phyloP scores from a whole-genome alignment of 805 yeast species.

The Hanseniaspora lachancei region DNA sequence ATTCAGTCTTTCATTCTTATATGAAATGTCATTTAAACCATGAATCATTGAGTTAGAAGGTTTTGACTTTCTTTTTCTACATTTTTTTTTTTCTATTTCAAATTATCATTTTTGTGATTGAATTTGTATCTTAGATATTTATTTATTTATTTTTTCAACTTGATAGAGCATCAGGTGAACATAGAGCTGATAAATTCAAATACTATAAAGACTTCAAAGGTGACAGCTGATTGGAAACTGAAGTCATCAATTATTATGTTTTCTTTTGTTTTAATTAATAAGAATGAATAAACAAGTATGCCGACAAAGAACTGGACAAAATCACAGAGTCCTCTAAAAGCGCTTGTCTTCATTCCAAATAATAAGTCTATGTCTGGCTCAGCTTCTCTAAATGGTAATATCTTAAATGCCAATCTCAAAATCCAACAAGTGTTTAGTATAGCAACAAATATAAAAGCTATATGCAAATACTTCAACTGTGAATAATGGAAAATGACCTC shows the following conservation, averaged over 20 bases:
- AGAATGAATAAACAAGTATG: background rate
- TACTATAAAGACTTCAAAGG: background rate
- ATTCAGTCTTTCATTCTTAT: too few species aligned
- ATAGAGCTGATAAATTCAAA: background rate
- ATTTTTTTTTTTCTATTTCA: background rate
- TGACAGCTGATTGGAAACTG: background rate
- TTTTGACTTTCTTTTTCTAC: too few species aligned
- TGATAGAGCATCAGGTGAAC: background rate
- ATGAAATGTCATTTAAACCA: too few species aligned
- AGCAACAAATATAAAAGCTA: constrained; percentile 6
- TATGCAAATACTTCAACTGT: constrained; percentile 15
- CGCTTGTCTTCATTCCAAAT: background rate
- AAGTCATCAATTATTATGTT: background rate
- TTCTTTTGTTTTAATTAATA: background rate
- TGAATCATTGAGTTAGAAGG: too few species aligned
- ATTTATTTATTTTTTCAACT: background rate
- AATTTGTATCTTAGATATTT: background rate
- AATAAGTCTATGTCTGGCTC: background rate
- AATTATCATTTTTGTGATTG: background rate
- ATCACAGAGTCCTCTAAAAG: background rate
- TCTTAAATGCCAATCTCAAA: background rate
- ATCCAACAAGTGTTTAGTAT: background rate
- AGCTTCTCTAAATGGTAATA: background rate
- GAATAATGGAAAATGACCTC: constrained; percentile 3
- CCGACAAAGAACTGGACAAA: background rate